phyloP scores from a whole-genome alignment of 2,329 filamentous ascomycete genomes.

The Fusarium sp. region DNA sequence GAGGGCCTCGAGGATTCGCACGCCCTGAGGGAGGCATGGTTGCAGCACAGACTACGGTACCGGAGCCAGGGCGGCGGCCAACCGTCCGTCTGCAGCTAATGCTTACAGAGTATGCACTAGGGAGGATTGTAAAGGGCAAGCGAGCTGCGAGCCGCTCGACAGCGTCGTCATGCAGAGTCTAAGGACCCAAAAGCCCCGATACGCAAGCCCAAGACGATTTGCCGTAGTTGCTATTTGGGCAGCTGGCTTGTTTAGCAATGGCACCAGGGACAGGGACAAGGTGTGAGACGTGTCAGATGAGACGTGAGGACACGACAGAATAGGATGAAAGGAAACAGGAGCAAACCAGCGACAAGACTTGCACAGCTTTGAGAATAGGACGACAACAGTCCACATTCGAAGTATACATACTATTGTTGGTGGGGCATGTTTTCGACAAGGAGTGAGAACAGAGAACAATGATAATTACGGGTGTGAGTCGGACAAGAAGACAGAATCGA shows the following conservation, averaged over 20 bases:
- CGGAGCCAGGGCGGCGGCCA: slow-evolving; percentile 27
- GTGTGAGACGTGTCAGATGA: slow-evolving; percentile 33
- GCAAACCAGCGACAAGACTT: slow-evolving; percentile 14
- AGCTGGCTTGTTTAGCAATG: slow-evolving; percentile 14
- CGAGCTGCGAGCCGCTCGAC: slow-evolving; percentile 27
- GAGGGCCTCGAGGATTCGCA: neutral
- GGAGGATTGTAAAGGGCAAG: slow-evolving; percentile 22
- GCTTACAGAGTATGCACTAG: slow-evolving; percentile 17
- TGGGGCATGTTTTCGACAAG: neutral
- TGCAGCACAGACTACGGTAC: neutral
- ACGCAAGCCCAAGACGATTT: slow-evolving; percentile 24
- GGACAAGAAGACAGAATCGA: slow-evolving; percentile 2
- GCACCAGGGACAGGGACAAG: slow-evolving; percentile 18
- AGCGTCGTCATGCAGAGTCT: slow-evolving; percentile 36
- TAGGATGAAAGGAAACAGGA: slow-evolving; percentile 22
- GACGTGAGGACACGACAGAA: slow-evolving; percentile 20
- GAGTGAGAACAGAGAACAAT: slow-evolving; percentile 3
- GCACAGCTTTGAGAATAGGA: neutral
- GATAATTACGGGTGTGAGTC: slow-evolving; percentile 5
- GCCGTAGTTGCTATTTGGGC: slow-evolving; percentile 21
- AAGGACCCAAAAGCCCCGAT: slow-evolving; percentile 30
- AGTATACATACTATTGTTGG: neutral
- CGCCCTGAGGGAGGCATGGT: neutral
- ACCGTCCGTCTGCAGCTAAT: slow-evolving; percentile 31
- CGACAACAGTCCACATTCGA: neutral